phyloP scores from a whole-genome alignment of 768 basidiomycete genomes.

The Hygrocybe coccinea region DNA sequence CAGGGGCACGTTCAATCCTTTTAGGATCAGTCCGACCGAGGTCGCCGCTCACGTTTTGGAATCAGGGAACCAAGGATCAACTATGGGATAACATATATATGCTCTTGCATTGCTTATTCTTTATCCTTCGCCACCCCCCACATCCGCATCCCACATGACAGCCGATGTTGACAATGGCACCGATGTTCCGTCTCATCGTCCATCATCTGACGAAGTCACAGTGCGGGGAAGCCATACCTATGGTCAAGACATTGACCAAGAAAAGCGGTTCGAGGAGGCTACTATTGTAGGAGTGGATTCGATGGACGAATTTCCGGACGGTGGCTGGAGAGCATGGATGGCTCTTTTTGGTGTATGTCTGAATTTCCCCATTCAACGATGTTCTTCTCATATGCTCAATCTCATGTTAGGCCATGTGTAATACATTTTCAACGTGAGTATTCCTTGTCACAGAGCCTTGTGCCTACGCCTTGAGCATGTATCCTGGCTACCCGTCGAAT shows the following conservation, averaged over 20 bases:
- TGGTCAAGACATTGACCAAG: background rate
- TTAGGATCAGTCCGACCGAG: background rate
- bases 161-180: background rate
- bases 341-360: conserved; percentile 38
- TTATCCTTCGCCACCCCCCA: background rate
- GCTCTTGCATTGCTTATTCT: background rate
- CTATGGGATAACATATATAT: background rate
- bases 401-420: conserved; percentile 15
- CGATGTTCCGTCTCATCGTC: conserved; percentile 1
- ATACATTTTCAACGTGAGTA: conserved; percentile 39
- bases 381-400: background rate
- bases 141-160: background rate
- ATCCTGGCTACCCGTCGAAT: background rate
- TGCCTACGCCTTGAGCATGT: background rate
- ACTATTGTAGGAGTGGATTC: background rate
- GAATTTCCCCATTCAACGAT: background rate
- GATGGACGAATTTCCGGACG: conserved; percentile 29
- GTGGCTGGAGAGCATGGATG: conserved; percentile 41
- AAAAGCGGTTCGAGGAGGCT: background rate
- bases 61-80: background rate
- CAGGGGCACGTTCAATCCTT: background rate
- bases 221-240: background rate
- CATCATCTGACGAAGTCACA: conserved; percentile 3
- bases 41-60: background rate
- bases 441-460: background rate